These are phyloP conservation scores for Cornus controversa DNA, from an alignment of 148 eudicot species.

Conservation along the genomic window DNA sequence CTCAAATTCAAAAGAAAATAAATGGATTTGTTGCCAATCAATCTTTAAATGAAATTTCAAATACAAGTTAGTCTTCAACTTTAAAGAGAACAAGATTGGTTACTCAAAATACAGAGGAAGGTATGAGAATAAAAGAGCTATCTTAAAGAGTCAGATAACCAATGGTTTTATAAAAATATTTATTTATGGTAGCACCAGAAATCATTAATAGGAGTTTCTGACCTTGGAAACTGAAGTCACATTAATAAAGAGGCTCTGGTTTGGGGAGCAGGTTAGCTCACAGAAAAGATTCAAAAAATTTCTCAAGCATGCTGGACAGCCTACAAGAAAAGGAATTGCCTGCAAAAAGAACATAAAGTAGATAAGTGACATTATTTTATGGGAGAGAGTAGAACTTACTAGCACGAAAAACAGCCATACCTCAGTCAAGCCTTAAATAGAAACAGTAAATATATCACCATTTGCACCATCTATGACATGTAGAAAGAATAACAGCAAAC, in stretches of 20 bases:
- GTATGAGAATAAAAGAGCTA: not conserved
- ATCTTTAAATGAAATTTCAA: too few relatives aligned
- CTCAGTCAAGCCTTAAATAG: not conserved
- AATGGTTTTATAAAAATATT: not conserved
- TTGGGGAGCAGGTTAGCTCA: slow-evolving; percentile 71
- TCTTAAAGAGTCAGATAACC: not conserved
- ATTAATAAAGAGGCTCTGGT: slow-evolving; percentile 67
- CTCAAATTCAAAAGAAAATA: not conserved
- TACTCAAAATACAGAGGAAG: not conserved
- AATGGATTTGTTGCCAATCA: too few relatives aligned
- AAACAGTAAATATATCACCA: not conserved
- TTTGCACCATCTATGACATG: not conserved
- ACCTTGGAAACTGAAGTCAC: slow-evolving; percentile 62
- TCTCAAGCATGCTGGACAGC: slow-evolving; percentile 81
- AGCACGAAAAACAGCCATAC: not conserved
- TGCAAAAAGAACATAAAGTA: slow-evolving; percentile 20
- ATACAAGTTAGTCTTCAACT: not conserved
- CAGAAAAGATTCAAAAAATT: slow-evolving; percentile 74
- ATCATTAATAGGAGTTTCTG: slow-evolving; percentile 13
- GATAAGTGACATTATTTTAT: not conserved
- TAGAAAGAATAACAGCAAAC: not conserved
- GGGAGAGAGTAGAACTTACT: not conserved
- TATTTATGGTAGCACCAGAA: not conserved
- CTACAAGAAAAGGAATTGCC: slow-evolving; percentile 65
- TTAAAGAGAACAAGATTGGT: not conserved